Conservation (phyloP, 805 yeast genomes). For the Saccharomycodes ludwigii region DNA sequence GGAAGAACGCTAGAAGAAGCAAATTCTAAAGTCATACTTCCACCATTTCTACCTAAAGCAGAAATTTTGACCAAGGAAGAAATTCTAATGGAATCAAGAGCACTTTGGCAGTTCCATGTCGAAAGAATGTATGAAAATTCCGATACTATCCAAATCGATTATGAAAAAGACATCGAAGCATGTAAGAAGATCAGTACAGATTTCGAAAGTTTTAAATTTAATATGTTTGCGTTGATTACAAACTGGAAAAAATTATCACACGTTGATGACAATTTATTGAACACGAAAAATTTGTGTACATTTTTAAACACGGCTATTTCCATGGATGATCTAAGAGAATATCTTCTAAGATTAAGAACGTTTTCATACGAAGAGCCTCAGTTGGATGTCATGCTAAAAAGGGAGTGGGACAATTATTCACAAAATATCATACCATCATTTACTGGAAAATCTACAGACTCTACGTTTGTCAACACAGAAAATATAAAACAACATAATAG, state of each 20-base stretch:
- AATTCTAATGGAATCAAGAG: constrained; percentile 63
- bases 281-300: constrained; percentile 12
- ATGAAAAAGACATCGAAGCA: constrained; percentile 6
- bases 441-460: constrained; percentile 6
- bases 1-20: constrained; percentile 14
- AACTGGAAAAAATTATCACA: constrained; percentile 8
- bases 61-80: constrained; percentile 29
- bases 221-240: constrained; percentile 9
- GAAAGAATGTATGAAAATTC: constrained; percentile 27
- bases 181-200: constrained; percentile 2
- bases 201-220: constrained; percentile 14
- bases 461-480: constrained; percentile 6
- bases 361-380: constrained; percentile 18
- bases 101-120: constrained; percentile 41
- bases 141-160: constrained; percentile 10
- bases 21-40: constrained; percentile 16
- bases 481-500: constrained; percentile 11
- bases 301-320: constrained; percentile 19
- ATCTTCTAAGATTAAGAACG: constrained; percentile 14
- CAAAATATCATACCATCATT: constrained; percentile 6
- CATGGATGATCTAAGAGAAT: constrained; percentile 15
- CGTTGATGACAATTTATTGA: constrained; percentile 13
- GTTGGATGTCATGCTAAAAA: constrained; percentile 9
- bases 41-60: constrained; percentile 63
- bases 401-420: constrained; percentile 4